Evolutionary conservation across 345 rosid species (phyloP).

Genomic region (Barbarea vulgaris): DNA sequence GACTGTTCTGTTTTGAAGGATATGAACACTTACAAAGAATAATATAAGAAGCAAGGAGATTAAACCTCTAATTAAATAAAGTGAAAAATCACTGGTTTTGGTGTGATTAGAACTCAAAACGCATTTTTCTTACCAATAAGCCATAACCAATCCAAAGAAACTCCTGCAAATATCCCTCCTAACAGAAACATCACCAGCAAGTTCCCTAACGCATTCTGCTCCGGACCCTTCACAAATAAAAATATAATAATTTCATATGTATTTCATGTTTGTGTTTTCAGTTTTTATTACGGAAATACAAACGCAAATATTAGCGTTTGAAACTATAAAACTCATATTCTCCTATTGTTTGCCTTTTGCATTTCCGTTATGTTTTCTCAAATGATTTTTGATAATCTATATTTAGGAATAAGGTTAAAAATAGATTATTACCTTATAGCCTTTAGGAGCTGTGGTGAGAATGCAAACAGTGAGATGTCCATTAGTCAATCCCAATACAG

Average conservation of each 20-base stretch:
- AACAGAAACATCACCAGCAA: constrained; percentile 63
- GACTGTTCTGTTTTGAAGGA: not conserved
- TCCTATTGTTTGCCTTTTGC: too few species aligned
- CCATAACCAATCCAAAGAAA: constrained; percentile 85
- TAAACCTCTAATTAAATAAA: not conserved
- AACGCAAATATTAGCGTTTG: not conserved
- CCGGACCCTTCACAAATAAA: constrained; percentile 83
- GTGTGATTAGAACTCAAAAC: constrained; percentile 38
- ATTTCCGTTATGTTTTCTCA: too few species aligned
- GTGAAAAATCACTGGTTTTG: not conserved
- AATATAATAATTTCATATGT: too few species aligned
- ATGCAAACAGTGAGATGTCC: constrained; percentile 89
- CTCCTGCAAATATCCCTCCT: constrained; percentile 78
- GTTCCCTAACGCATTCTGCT: constrained; percentile 91
- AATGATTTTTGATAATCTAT: not conserved
- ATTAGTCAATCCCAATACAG: constrained; percentile 70
- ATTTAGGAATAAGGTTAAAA: not conserved
- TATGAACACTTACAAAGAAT: not conserved
- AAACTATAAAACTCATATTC: not conserved
- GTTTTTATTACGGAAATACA: not conserved
- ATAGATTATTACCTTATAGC: constrained; percentile 28
- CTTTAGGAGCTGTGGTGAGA: constrained; percentile 79
- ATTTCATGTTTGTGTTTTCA: too few species aligned
- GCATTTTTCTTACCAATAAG: constrained; percentile 68
- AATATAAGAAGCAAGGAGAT: not conserved